Evolutionary conservation across 441 rosid genomes (phyloP).

Genomic region (Breynia disticha): DNA sequence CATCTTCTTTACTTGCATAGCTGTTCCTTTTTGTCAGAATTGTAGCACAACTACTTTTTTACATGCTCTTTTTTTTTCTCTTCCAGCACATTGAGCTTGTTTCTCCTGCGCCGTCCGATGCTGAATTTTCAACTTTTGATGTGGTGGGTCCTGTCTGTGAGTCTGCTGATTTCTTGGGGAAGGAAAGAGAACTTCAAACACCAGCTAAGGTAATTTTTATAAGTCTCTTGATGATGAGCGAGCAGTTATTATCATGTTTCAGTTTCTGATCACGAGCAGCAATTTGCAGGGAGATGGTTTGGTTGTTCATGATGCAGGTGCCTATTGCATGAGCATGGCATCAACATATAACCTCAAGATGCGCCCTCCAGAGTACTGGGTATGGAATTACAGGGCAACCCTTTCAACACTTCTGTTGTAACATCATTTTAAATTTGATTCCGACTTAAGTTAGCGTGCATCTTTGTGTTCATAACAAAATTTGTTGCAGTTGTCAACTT

Average conservation of each 20-base stretch:
- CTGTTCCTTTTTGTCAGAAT: too few relatives aligned
- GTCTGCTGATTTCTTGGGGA: slow-evolving; percentile 97
- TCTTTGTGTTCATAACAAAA: too few relatives aligned
- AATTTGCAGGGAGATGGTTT: slow-evolving; percentile 75
- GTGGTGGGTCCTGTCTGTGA: slow-evolving; percentile 99
- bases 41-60: too few relatives aligned
- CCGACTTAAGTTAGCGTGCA: neutral
- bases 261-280: slow-evolving; percentile 14
- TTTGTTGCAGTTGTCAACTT: too few relatives aligned
- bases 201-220: slow-evolving; percentile 73
- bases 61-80: slow-evolving; percentile 3
- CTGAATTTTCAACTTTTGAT: slow-evolving; percentile 64
- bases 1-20: too few relatives aligned
- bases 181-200: slow-evolving; percentile 84
- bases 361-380: slow-evolving; percentile 99
- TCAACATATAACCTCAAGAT: slow-evolving; percentile 97
- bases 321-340: slow-evolving; percentile 99
- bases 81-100: slow-evolving; percentile 91
- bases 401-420: neutral
- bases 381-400: too few relatives aligned
- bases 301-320: slow-evolving; percentile 97
- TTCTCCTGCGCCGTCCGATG: slow-evolving; percentile 59
- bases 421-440: neutral
- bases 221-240: slow-evolving; percentile 2
- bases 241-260: neutral